A percentile compares a stretch with the other conserved stretches of the same genome.
Conservation (phyloP, 352 stramenopile species). For the Phytophthora europaea region DNA sequence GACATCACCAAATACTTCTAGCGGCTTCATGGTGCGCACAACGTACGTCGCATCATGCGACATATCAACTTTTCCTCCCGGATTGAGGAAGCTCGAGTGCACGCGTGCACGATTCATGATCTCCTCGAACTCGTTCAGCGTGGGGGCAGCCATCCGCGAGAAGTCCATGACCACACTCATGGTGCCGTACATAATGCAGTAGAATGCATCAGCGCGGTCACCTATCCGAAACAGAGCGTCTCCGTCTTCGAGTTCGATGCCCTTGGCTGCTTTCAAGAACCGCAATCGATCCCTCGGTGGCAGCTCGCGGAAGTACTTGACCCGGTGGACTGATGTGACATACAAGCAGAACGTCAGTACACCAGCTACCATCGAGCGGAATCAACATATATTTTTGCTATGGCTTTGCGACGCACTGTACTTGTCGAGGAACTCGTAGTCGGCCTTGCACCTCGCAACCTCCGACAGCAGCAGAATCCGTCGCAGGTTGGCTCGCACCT, state of each 20-base stretch:
- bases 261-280: slow-evolving; percentile 74
- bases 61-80: slow-evolving; percentile 55
- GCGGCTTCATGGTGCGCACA: slow-evolving; percentile 66
- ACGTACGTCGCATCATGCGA: slow-evolving; percentile 65
- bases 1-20: slow-evolving; percentile 82
- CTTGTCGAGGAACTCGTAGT: slow-evolving; percentile 79
- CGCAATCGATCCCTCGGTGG: slow-evolving; percentile 58
- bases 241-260: slow-evolving; percentile 69
- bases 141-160: slow-evolving; percentile 68
- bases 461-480: slow-evolving; percentile 60
- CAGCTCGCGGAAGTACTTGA: slow-evolving; percentile 76
- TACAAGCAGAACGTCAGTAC: background rate
- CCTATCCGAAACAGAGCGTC: slow-evolving; percentile 79
- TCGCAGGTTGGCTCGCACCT: slow-evolving; percentile 54
- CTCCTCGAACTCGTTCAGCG: slow-evolving; percentile 77
- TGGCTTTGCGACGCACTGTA: slow-evolving; percentile 48
- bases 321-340: slow-evolving; percentile 50
- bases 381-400: background rate
- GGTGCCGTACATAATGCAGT: slow-evolving; percentile 81
- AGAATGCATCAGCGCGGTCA: slow-evolving; percentile 77
- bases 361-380: background rate
- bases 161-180: slow-evolving; percentile 84
- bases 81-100: slow-evolving; percentile 75
- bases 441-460: slow-evolving; percentile 46
- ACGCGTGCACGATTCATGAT: slow-evolving; percentile 77